These are phyloP conservation scores for Akanthomyces uredinophilus DNA, from an alignment of 2,329 filamentous ascomycete species.

Conservation along the genomic window DNA sequence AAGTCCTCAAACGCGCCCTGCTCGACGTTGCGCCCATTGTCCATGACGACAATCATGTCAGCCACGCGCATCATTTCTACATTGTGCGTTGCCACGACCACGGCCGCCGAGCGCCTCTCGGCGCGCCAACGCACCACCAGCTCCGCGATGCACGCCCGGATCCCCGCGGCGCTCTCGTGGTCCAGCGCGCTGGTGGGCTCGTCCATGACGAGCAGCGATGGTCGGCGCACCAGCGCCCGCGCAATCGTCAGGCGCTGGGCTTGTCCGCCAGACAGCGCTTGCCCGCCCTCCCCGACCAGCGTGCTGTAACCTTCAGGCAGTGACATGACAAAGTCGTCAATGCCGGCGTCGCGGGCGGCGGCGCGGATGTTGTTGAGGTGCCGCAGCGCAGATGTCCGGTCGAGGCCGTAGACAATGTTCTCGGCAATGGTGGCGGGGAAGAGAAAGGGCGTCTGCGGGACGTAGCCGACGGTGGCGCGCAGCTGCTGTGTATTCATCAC, in stretches of 20 bases:
- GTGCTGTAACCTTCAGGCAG: conserved; percentile 60
- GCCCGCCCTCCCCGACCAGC: conserved; percentile 64
- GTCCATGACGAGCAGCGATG: conserved; percentile 72
- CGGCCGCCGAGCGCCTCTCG: conserved; percentile 47
- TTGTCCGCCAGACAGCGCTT: conserved; percentile 68
- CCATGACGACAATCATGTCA: conserved; percentile 66
- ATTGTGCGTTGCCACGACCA: conserved; percentile 78
- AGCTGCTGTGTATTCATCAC: conserved; percentile 56
- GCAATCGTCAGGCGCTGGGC: conserved; percentile 78
- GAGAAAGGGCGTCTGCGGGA: conserved; percentile 66
- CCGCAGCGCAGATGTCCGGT: conserved; percentile 47
- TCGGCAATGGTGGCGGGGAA: conserved; percentile 73
- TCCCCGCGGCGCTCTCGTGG: conserved; percentile 55
- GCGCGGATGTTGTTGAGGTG: conserved; percentile 38
- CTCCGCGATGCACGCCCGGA: conserved; percentile 56
- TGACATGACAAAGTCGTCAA: conserved; percentile 71
- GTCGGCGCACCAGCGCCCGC: conserved; percentile 66
- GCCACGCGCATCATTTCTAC: conserved; percentile 82
- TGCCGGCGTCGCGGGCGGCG: conserved; percentile 56
- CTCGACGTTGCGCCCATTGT: conserved; percentile 62
- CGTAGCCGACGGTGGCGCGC: conserved; percentile 59
- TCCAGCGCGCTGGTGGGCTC: conserved; percentile 84
- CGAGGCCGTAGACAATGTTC: conserved; percentile 79
- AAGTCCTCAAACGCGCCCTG: conserved; percentile 62
- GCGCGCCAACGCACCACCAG: conserved; percentile 38